Evolutionary conservation across 768 basidiomycete genomes (phyloP), one percentile per base, ranked within the genome.

Genomic region (Hortiboletus campestris): DNA sequence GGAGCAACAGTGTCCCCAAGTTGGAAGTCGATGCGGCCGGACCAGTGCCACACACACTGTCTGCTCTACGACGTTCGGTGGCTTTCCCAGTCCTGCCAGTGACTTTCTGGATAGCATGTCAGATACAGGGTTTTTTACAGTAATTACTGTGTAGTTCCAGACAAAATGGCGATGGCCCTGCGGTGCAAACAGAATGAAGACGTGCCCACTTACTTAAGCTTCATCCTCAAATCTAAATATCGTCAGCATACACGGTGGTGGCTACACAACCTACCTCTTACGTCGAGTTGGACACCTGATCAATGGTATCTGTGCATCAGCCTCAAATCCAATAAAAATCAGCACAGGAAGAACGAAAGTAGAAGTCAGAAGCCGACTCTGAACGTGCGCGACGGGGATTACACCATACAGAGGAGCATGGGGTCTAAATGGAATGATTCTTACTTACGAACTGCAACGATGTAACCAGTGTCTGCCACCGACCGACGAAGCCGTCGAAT

Each of bases 401-500:
- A n/a, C n/a, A n/a, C n/a, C n/a, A n/a, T n/a, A n/a, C n/a, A n/a
- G n/a, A n/a, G n/a, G n/a, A n/a, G n/a, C n/a, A n/a, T n/a, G n/a
- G n/a, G n/a, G n/a, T n/a, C n/a, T n/a, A n/a, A n/a, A n/a, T n/a
- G n/a, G n/a, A n/a, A n/a, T n/a, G n/a, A n/a, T n/a, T n/a, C n/a
- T n/a, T n/a, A n/a, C n/a, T n/a, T n/a, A n/a, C n/a, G n/a, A n/a
- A n/a, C n/a, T n/a, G n/a, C n/a, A n/a, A n/a, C n/a, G n/a, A n/a
- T n/a, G n/a, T n/a, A 14, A 22, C 10, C 46, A 13, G 9, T 9
- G 17, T 22, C 11, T n/a, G n/a, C 36, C 17, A 29, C n/a, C n/a
- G 13, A 16, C 19, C 17, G 42, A 36, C 9, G 51, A 53, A 0
- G 53, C 51, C 75, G 80, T 79, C 2, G 68, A 75, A 56, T 79